These are phyloP conservation scores for Trichoderma atroviride DNA, from an alignment of 2,329 filamentous ascomycete species.

Conservation along the genomic window DNA sequence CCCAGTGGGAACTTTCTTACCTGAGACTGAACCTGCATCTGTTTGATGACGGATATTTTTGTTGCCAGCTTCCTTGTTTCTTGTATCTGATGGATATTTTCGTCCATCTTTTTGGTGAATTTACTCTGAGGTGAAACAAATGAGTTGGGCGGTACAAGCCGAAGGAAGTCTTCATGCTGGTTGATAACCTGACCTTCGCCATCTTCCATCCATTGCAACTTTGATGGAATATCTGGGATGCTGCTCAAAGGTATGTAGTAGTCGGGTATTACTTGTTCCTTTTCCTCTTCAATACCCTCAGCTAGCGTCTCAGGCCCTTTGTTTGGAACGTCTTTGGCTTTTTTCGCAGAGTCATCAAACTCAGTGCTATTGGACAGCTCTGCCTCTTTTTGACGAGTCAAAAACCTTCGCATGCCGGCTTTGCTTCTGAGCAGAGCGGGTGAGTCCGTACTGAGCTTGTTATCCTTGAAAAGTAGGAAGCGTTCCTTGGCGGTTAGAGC, in stretches of 20 bases:
- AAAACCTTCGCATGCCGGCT: slow-evolving; percentile 84
- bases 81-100: slow-evolving; percentile 93
- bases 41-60: slow-evolving; percentile 97
- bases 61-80: slow-evolving; percentile 94
- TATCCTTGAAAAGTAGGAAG: slow-evolving; percentile 80
- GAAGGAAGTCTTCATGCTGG: slow-evolving; percentile 81
- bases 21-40: slow-evolving; percentile 98
- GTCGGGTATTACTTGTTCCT: slow-evolving; percentile 83
- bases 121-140: slow-evolving; percentile 76
- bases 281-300: slow-evolving; percentile 90
- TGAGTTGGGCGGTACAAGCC: slow-evolving; percentile 71
- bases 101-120: slow-evolving; percentile 78
- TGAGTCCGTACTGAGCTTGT: slow-evolving; percentile 83
- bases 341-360: slow-evolving; percentile 42
- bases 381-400: slow-evolving; percentile 75
- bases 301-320: slow-evolving; percentile 74
- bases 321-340: slow-evolving; percentile 51
- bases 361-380: slow-evolving; percentile 48
- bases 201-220: slow-evolving; percentile 86
- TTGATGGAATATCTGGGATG: slow-evolving; percentile 79
- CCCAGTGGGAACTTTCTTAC: slow-evolving; percentile 49
- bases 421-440: slow-evolving; percentile 84
- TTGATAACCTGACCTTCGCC: slow-evolving; percentile 86
- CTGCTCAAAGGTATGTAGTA: slow-evolving; percentile 89
- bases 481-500: slow-evolving; percentile 84